Evolutionary conservation across 2,329 filamentous ascomycete genomes (phyloP), one percentile per base, ranked within the genome.

Genomic region (Paramyrothecium roridum): DNA sequence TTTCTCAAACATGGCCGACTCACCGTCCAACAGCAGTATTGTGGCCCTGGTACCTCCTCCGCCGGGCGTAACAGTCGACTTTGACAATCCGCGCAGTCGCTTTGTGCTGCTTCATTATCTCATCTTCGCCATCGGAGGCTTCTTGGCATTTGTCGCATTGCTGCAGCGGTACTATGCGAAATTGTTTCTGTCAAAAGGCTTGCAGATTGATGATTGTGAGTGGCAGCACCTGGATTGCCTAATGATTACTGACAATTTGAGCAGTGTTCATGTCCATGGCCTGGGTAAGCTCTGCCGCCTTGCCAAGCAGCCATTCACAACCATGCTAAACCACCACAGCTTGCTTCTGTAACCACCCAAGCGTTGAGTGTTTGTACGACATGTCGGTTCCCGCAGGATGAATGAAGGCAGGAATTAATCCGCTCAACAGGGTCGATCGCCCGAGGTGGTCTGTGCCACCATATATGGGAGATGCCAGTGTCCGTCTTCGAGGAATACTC

Each of bases 101-200:
- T 54, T 56, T 16, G 62, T 59, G 2, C 13, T 61, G 1, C 52
- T 64, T 0, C 62, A 66, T 16, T 70, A 63, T 13, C 50, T 65
- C 1, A 56, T 70, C 16, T 68, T 69, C 55, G 66, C 60, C 0
- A 54, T 70, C 3, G 55, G 62, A 2, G 65, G 59, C 1, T 49
- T 61, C 1, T 46, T 71, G 40, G 67, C 68, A 2, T 48, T 66
- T 2, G 40, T 66, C 8, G 58, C 61, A 3, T 45, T 71, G 8
- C n/a, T 55, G 1, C 68, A 71, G 53, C 57, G 69, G 34, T 59
- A 64, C 19, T 71, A 71, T 55, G 70, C 68, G 3, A 71, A 70
- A 52, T 47, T 68, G 0, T 67, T 62, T 34, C 54, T 67, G 2
- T 61, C 62, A 3, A 59, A 60, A 37, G 64, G 65, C 17, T 34